These are phyloP conservation scores for Neodidymelliopsis sp. DNA, from an alignment of 2,329 filamentous ascomycete species.

Conservation along the genomic window DNA sequence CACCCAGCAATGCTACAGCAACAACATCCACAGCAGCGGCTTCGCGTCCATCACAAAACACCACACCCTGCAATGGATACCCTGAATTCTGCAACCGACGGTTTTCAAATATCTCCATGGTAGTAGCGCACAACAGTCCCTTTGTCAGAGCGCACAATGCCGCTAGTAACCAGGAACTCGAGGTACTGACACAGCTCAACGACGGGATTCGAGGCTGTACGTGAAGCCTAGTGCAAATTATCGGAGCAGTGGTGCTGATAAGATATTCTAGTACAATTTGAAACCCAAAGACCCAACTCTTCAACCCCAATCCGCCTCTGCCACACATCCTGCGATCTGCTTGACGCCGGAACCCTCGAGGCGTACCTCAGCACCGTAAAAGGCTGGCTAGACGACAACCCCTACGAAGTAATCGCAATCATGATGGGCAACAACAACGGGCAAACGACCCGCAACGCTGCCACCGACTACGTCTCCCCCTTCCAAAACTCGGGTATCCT, in stretches of 20 bases:
- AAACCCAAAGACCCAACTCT: slow-evolving; percentile 63
- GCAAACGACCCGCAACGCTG: slow-evolving; percentile 61
- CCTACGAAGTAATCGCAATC: slow-evolving; percentile 87
- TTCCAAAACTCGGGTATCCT: slow-evolving; percentile 76
- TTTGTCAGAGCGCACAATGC: slow-evolving; percentile 41
- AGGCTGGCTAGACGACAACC: slow-evolving; percentile 76
- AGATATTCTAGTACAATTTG: slow-evolving; percentile 62
- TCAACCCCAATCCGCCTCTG: slow-evolving; percentile 72
- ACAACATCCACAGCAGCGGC: slow-evolving; percentile 17
- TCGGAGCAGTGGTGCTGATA: neutral
- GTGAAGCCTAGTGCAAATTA: neutral
- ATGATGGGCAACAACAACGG: slow-evolving; percentile 78
- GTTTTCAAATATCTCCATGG: slow-evolving; percentile 47
- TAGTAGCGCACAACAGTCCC: slow-evolving; percentile 48
- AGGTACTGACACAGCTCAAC: slow-evolving; percentile 41
- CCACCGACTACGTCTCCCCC: slow-evolving; percentile 69
- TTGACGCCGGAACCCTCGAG: slow-evolving; percentile 81
- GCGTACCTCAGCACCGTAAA: slow-evolving; percentile 74
- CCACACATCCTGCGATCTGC: slow-evolving; percentile 81
- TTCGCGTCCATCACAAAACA: slow-evolving; percentile 32
- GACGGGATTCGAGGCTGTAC: slow-evolving; percentile 48
- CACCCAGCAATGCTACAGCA: slow-evolving; percentile 17
- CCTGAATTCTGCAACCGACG: slow-evolving; percentile 43
- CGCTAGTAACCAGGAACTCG: slow-evolving; percentile 42
- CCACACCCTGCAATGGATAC: slow-evolving; percentile 45